Evolutionary conservation across 345 rosid genomes (phyloP).

Genomic region (Aethionema arabicum): DNA sequence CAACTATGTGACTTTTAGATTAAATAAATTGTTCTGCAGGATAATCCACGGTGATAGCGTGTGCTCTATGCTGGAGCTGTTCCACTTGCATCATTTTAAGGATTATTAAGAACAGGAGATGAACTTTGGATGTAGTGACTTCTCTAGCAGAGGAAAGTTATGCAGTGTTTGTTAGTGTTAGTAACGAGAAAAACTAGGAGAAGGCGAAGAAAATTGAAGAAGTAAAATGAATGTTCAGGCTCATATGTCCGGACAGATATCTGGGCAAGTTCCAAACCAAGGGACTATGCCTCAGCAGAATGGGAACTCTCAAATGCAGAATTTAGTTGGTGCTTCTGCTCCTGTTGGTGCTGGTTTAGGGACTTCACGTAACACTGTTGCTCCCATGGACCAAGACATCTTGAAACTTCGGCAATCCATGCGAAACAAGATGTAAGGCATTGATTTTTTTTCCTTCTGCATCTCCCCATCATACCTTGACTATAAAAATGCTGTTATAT

Average conservation of each 20-base stretch:
- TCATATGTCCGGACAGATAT: conserved; percentile 61
- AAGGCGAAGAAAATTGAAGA: conserved; percentile 39
- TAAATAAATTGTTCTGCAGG: conserved; percentile 10
- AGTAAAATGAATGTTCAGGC: conserved; percentile 65
- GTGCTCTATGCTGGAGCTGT: no score
- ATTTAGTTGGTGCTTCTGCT: conserved; percentile 42
- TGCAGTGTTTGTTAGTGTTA: conserved; percentile 37
- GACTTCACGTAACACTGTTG: conserved; percentile 31
- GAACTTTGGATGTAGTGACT: conserved; percentile 35
- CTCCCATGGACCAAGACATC: conserved; percentile 48
- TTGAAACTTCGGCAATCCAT: conserved; percentile 44
- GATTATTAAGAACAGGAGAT: conserved; percentile 29
- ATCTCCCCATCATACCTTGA: neutral
- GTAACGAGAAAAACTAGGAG: conserved; percentile 33
- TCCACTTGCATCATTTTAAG: no score
- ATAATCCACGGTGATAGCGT: conserved; percentile 2
- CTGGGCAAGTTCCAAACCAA: conserved; percentile 72
- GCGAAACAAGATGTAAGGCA: conserved; percentile 59
- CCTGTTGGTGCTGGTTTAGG: conserved; percentile 35
- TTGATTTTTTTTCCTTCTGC: neutral
- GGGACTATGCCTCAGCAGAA: conserved; percentile 66
- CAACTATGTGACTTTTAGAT: conserved; percentile 8
- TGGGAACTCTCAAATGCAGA: conserved; percentile 76
- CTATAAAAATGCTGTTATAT: neutral
- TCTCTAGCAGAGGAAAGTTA: conserved; percentile 35